Percentiles rank a stretch among this genome's conserved stretches.
Evolutionary conservation across 495 filamentous ascomycete genomes (phyloP).

Genomic region (Penicillium coprophilum): DNA sequence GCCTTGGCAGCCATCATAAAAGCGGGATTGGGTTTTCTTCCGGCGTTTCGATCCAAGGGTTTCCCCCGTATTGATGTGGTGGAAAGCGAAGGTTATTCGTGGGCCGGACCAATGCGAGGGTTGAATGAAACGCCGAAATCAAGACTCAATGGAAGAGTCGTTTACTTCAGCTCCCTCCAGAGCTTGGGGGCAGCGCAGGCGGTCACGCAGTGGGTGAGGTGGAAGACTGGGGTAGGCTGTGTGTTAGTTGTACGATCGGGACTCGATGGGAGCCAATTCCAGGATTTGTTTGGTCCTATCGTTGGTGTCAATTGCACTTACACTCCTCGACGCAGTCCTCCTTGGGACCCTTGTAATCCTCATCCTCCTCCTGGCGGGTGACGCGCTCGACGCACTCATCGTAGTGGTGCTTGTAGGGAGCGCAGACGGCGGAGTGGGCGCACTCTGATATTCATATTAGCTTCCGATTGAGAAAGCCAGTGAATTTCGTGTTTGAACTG

Average conservation of each 20-base stretch:
- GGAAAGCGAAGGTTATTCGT: conserved; percentile 3
- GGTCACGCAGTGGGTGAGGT: conserved; percentile 90
- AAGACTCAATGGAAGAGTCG: conserved; percentile 21
- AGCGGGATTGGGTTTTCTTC: conserved; percentile 20
- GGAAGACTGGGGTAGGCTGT: conserved; percentile 79
- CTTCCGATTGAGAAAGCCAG: conserved; percentile 5
- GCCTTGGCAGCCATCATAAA: conserved; percentile 25
- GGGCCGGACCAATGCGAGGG: conserved; percentile 13
- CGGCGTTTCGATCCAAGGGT: conserved; percentile 9
- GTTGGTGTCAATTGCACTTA: conserved; percentile 51
- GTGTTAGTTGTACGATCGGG: conserved; percentile 13
- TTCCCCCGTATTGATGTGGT: conserved; percentile 13
- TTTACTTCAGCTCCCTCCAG: conserved; percentile 85
- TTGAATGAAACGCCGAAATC: conserved; percentile 13
- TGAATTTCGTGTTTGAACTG: conserved; percentile 11
- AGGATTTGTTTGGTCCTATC: neutral
- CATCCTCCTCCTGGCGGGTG: conserved; percentile 65
- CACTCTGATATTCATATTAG: conserved; percentile 65
- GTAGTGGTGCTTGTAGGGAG: conserved; percentile 91
- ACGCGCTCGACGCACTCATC: conserved; percentile 97
- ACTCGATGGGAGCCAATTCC: neutral
- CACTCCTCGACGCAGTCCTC: conserved; percentile 99
- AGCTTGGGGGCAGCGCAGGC: conserved; percentile 94
- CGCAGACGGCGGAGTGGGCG: conserved; percentile 77
- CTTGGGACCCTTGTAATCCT: conserved; percentile 59